These are phyloP conservation scores for Candida quercuum DNA, from an alignment of 805 yeast genomes.

Conservation along the genomic window DNA sequence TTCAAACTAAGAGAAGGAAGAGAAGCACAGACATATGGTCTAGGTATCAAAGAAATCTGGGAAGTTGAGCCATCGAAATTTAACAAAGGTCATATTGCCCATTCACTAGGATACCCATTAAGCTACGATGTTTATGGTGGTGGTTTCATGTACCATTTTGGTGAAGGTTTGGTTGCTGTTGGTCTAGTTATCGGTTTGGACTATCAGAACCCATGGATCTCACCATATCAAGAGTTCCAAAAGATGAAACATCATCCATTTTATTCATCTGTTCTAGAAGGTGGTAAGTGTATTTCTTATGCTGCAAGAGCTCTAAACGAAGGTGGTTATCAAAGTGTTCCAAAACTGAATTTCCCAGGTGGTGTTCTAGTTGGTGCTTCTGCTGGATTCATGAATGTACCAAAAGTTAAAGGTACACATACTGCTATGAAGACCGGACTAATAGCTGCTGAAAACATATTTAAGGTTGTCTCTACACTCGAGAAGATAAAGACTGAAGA, in stretches of 20 bases:
- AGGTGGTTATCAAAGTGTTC: constrained; percentile 94
- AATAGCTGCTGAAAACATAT: constrained; percentile 87
- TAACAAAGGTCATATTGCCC: constrained; percentile 75
- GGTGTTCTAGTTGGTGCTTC: constrained; percentile 93
- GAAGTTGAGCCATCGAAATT: constrained; percentile 81
- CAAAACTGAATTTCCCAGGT: constrained; percentile 89
- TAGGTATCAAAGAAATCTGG: constrained; percentile 98
- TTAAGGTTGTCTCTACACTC: constrained; percentile 42
- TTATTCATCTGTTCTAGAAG: constrained; percentile 66
- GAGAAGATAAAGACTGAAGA: constrained; percentile 36
- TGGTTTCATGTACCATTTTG: constrained; percentile 95
- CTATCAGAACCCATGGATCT: constrained; percentile 88
- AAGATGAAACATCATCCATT: constrained; percentile 88
- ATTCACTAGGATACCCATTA: constrained; percentile 87
- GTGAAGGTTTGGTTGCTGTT: constrained; percentile 84
- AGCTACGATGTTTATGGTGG: constrained; percentile 80
- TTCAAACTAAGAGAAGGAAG: constrained; percentile 61
- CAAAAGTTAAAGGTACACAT: constrained; percentile 96
- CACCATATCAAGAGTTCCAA: constrained; percentile 96
- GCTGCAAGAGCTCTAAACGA: constrained; percentile 97
- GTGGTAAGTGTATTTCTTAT: constrained; percentile 90
- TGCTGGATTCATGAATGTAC: constrained; percentile 97
- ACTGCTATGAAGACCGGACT: constrained; percentile 96
- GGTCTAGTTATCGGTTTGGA: constrained; percentile 96
- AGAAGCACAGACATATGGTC: constrained; percentile 85